Conservation (phyloP, 345 rosid species). For the Pistacia atlantica region DNA sequence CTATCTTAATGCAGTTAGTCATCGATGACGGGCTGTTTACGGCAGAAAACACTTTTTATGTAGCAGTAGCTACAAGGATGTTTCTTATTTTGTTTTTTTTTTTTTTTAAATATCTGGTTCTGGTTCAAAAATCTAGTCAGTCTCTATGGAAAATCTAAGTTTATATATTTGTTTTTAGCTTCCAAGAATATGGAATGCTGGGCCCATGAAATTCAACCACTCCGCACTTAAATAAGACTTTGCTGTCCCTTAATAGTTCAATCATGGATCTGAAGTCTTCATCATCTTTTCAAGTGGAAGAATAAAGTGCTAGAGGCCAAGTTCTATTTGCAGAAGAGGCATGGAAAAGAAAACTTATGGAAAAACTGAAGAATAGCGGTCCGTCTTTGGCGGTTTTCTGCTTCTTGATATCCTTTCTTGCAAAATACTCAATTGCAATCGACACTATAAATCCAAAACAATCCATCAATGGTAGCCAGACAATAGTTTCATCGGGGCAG, state of each 20-base stretch:
- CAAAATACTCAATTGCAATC: neutral
- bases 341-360: neutral
- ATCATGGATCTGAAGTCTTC: neutral
- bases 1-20: neutral
- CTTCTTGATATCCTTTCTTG: neutral
- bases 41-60: neutral
- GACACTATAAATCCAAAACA: constrained; percentile 14
- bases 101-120: neutral
- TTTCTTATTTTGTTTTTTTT: neutral
- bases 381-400: neutral
- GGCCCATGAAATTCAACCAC: neutral
- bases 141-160: neutral
- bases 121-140: neutral
- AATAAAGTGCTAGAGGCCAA: neutral
- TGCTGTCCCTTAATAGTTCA: neutral
- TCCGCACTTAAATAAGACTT: neutral
- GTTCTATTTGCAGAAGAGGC: neutral
- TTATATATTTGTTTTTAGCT: neutral
- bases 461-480: constrained; percentile 8
- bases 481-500: constrained; percentile 12
- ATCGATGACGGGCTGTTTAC: neutral
- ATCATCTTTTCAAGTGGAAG: no score
- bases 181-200: neutral
- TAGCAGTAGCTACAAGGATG: neutral
- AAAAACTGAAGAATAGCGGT: neutral